Evolutionary conservation across 2,329 filamentous ascomycete species (phyloP).

Genomic region (Colletotrichum ledebouriae): DNA sequence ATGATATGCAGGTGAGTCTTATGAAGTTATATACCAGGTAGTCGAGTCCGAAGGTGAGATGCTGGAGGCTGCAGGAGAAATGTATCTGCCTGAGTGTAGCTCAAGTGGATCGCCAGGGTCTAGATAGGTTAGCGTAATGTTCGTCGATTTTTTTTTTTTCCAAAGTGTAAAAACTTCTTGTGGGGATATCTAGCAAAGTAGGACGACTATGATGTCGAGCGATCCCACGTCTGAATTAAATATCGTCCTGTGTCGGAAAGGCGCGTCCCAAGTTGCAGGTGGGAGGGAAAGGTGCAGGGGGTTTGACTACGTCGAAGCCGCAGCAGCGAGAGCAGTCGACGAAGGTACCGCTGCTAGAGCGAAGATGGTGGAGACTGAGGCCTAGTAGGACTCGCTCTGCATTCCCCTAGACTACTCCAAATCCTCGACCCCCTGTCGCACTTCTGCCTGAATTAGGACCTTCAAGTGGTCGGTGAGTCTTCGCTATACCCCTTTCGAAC

Average conservation of each 20-base stretch:
- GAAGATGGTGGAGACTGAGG: conserved; percentile 36
- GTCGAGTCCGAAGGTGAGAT: neutral
- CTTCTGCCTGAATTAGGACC: conserved; percentile 29
- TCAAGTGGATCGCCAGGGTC: conserved; percentile 22
- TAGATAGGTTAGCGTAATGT: conserved; percentile 17
- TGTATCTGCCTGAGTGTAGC: conserved; percentile 34
- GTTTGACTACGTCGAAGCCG: conserved; percentile 16
- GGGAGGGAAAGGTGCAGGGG: conserved; percentile 1
- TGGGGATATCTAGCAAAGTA: conserved; percentile 29
- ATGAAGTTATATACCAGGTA: conserved; percentile 33
- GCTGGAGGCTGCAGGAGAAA: conserved; percentile 12
- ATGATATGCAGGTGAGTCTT: neutral
- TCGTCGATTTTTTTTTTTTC: neutral
- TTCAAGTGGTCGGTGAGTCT: conserved; percentile 36
- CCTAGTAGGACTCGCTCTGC: conserved; percentile 28
- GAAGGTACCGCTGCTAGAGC: conserved; percentile 9
- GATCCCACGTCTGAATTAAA: conserved; percentile 37
- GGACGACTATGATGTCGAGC: conserved; percentile 9
- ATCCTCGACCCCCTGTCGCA: conserved; percentile 27
- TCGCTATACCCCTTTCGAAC: conserved; percentile 29
- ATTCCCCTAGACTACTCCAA: conserved; percentile 12
- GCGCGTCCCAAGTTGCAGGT: conserved; percentile 13
- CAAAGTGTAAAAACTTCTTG: conserved; percentile 38
- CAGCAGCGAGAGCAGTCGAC: conserved; percentile 22
- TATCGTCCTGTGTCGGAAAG: conserved; percentile 28